Evolutionary conservation across 257 asterid genomes (phyloP).

Genomic region (Nicotiana undulata): DNA sequence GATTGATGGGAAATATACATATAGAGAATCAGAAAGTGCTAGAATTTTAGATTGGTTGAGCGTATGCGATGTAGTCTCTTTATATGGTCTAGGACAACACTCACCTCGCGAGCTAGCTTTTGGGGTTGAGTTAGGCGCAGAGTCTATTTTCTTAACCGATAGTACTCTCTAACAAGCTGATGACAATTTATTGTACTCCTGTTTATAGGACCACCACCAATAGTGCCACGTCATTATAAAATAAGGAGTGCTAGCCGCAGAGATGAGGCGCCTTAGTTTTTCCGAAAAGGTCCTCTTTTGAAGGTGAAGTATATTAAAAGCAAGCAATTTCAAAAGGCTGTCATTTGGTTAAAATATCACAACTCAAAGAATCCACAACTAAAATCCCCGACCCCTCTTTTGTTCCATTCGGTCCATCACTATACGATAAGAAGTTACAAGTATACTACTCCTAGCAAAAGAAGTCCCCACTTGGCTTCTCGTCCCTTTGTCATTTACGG

Average conservation of each 20-base stretch:
- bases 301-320: not conserved
- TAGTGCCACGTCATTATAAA: not conserved
- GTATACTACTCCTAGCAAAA: constrained; percentile 2
- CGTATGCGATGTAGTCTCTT: not conserved
- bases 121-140: not conserved
- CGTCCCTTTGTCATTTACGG: not conserved
- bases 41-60: not conserved
- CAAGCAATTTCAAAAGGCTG: not conserved
- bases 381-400: not conserved
- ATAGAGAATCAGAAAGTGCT: not conserved
- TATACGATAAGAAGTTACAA: not conserved
- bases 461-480: not conserved
- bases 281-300: not conserved
- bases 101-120: not conserved
- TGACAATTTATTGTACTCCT: not conserved
- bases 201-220: not conserved
- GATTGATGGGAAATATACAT: not conserved
- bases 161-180: not conserved
- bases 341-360: not conserved
- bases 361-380: not conserved
- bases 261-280: not conserved
- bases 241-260: not conserved
- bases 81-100: not conserved
- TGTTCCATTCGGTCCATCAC: not conserved
- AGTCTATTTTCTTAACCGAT: not conserved